Evolutionary conservation across 371 early-diverging fungal genomes (phyloP).

Genomic region (Encephalitozoon hellem): DNA sequence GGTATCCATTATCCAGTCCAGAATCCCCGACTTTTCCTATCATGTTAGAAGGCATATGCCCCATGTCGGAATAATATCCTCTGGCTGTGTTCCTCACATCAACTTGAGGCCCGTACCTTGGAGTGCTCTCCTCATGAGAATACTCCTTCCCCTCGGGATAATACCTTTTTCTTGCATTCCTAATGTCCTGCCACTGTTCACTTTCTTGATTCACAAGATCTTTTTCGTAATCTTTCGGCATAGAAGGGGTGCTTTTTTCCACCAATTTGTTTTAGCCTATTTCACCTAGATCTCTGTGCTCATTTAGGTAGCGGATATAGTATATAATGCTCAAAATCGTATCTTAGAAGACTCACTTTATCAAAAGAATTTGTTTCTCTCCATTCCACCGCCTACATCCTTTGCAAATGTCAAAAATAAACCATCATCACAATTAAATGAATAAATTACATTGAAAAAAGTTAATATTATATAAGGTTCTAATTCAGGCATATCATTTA

Average conservation of each 20-base stretch:
- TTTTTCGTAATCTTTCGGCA: background rate
- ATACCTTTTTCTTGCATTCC: background rate
- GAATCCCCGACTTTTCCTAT: background rate
- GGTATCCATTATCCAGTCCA: background rate
- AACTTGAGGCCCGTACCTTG: background rate
- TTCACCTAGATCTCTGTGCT: background rate
- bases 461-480: background rate
- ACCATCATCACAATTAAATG: background rate
- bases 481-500: background rate
- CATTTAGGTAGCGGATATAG: background rate
- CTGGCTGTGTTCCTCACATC: background rate
- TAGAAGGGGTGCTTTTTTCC: slow-evolving; percentile 5
- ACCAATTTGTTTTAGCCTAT: background rate
- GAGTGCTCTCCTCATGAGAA: background rate
- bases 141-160: background rate
- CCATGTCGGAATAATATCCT: background rate
- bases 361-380: background rate
- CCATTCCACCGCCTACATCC: background rate
- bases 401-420: background rate
- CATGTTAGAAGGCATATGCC: background rate
- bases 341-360: background rate
- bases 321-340: background rate
- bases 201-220: slow-evolving; percentile 19
- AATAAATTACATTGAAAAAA: background rate
- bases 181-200: slow-evolving; percentile 13